Base-by-base conservation (phyloP, 495 filamentous ascomycete species). In the Penicillium macrosclerotiorum region DNA sequence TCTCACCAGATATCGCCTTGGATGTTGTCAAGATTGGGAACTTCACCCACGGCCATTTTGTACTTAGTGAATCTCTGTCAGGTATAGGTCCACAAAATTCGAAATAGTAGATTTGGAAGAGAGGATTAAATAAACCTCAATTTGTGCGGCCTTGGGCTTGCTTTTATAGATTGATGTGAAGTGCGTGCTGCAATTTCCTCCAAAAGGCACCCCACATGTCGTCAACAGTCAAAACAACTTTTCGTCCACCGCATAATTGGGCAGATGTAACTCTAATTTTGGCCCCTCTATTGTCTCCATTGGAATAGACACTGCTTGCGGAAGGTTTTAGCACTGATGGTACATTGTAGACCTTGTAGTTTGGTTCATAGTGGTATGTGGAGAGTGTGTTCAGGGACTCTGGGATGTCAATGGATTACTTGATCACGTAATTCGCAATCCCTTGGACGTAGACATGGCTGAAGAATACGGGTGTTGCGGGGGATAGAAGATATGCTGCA, bases 1-100 rank as follows among this genome's bases (percentile, higher is more conserved):
- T 11, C 45, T 42, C 7, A 48, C 45, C 45, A 48, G 37, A 48
- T 37, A 41, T 48, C 45, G 11, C 45, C 45, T 33, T 48, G 45
- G 37, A 48, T 48, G 18, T 48, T 48, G 3, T 41, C 22, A 24
- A 42, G 14, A 37, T 48, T 23, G 18, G 18, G 29, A 19, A 5
- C 8, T 2, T 5, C 29, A 40, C 25, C 29, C 8, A 32, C 27
- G n/a, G 37, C 18, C 22, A 48, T 48, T 34, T 40, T 40, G 23
- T 16, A 33, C 13, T 27, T 16, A 31, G 4, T 13, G 16, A 43
- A 18, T 23, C 31, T n/a, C 7, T 4, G 5, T 11, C 11, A 11
- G 7, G 17, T 7, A 9, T 36, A 11, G n/a, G 27, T 4, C 26
- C 3, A 13, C 29, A 14, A n/a, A 6, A 30, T 29, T 23, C 5